Evolutionary conservation across 1,284 basidiomycete species (phyloP).

Genomic region (Tilletia setariae): DNA sequence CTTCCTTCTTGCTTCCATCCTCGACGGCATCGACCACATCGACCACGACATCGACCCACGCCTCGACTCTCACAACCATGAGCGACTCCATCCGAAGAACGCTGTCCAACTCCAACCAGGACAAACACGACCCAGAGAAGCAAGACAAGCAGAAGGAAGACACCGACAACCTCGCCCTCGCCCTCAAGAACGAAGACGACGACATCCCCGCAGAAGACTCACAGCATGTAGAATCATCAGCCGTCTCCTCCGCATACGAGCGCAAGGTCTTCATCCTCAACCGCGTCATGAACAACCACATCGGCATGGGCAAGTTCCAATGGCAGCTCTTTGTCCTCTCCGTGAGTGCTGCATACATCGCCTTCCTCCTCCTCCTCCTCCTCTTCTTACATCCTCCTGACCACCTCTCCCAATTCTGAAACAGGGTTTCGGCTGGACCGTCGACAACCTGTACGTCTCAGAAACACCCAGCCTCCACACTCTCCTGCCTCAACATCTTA

Average conservation of each 20-base stretch:
- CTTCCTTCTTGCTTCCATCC: too few relatives aligned
- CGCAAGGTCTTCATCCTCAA: constrained; percentile 52
- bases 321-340: constrained; percentile 26
- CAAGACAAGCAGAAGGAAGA: background rate
- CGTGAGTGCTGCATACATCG: constrained; percentile 26
- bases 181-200: background rate
- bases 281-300: constrained; percentile 49
- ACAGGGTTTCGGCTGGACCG: constrained; percentile 26
- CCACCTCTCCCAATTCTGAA: constrained; percentile 25
- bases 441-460: constrained; percentile 13
- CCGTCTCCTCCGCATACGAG: constrained; percentile 8
- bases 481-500: too few relatives aligned
- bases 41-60: background rate
- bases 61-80: background rate
- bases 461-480: too few relatives aligned
- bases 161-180: background rate
- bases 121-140: background rate
- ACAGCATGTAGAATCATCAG: background rate
- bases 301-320: constrained; percentile 38
- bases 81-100: constrained; percentile 1
- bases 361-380: constrained; percentile 51
- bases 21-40: background rate
- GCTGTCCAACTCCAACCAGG: background rate
- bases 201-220: background rate
- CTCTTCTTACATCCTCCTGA: constrained; percentile 45